Percentiles rank a stretch among this genome's conserved stretches.
These are phyloP conservation scores for Fonsecaea pedrosoi DNA, from an alignment of 2,329 filamentous ascomycete species.

Conservation along the genomic window DNA sequence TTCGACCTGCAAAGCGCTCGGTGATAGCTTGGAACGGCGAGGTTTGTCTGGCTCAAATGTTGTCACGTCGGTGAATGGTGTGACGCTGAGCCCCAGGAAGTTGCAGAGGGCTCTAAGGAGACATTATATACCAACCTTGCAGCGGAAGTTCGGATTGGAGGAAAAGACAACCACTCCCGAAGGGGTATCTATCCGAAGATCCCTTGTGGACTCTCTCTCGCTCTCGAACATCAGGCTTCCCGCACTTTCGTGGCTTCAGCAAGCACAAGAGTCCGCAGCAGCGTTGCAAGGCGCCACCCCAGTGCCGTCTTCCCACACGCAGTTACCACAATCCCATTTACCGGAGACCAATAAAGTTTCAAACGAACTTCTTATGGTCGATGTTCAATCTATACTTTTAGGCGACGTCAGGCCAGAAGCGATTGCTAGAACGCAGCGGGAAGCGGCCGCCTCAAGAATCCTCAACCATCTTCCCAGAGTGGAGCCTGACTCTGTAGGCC, in stretches of 20 bases:
- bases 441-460: not conserved
- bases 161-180: slow-evolving; percentile 1
- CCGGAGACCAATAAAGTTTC: too few relatives aligned
- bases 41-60: slow-evolving; percentile 5
- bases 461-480: not conserved
- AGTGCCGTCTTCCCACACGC: too few relatives aligned
- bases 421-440: not conserved
- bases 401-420: too few relatives aligned
- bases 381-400: too few relatives aligned
- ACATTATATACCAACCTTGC: slow-evolving; percentile 9
- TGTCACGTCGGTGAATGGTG: not conserved
- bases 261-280: too few relatives aligned
- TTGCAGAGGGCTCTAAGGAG: slow-evolving; percentile 15
- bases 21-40: slow-evolving; percentile 2
- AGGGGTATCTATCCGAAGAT: slow-evolving; percentile 1
- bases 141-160: slow-evolving; percentile 6
- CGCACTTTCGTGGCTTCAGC: not conserved
- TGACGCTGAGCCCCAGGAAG: not conserved
- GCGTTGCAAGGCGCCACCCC: too few relatives aligned
- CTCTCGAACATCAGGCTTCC: slow-evolving; percentile 1
- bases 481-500: not conserved
- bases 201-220: not conserved
- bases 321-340: too few relatives aligned
- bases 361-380: too few relatives aligned
- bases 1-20: slow-evolving; percentile 10